These are phyloP conservation scores for Diatrype stigma DNA, from an alignment of 2,329 filamentous ascomycete genomes.

Conservation along the genomic window DNA sequence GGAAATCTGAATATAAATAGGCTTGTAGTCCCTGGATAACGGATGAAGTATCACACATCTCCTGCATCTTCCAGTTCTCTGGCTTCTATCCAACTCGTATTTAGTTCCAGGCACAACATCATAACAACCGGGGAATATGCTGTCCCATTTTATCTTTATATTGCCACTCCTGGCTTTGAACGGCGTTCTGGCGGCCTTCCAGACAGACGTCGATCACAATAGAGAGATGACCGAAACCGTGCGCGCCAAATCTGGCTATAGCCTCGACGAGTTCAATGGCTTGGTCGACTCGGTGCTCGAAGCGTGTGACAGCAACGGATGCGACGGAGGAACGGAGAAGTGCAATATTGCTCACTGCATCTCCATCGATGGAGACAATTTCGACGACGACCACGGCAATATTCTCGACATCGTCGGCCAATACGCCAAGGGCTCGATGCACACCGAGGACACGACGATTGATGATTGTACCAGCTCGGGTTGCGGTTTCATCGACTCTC, in stretches of 20 bases:
- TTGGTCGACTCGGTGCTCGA: conserved; percentile 7
- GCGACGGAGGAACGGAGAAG: conserved; percentile 6
- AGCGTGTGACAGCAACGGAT: conserved; percentile 8
- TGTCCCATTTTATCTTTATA: background rate
- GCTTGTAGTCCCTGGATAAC: background rate
- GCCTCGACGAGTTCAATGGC: conserved; percentile 4
- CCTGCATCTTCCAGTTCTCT: background rate
- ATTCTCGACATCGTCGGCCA: conserved; percentile 6
- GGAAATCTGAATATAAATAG: conserved; percentile 1
- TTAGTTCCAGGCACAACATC: background rate
- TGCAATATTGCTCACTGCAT: conserved; percentile 7
- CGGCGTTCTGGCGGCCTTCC: conserved; percentile 3
- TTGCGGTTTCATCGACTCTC: conserved; percentile 4
- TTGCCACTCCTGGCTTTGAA: conserved; percentile 6
- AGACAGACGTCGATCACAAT: conserved; percentile 6
- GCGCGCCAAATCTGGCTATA: conserved; percentile 4
- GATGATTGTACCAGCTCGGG: conserved; percentile 5
- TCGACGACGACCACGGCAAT: conserved; percentile 3
- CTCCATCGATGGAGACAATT: conserved; percentile 8
- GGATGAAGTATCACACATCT: background rate
- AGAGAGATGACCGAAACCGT: conserved; percentile 4
- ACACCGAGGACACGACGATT: conserved; percentile 5
- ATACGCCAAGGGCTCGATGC: conserved; percentile 5
- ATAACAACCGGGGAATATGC: conserved; percentile 1
- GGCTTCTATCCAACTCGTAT: background rate